A percentile compares a stretch with the other conserved stretches of the same genome.
phyloP scores from a whole-genome alignment of 345 rosid genomes.

The Camelina hispida region DNA sequence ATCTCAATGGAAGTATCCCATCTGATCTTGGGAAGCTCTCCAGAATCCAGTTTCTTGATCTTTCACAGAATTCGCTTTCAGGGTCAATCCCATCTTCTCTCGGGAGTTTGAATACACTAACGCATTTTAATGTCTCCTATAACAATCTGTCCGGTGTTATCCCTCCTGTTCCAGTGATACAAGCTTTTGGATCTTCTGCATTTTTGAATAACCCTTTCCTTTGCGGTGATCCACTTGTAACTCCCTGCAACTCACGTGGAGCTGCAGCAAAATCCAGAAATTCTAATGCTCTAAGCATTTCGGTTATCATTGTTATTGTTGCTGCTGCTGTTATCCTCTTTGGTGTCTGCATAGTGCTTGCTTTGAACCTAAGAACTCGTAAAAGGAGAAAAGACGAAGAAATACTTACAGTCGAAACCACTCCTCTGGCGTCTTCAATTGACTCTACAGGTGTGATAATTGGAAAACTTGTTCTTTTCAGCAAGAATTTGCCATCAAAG shows the following conservation, averaged over 20 bases:
- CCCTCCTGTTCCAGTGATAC: conserved; percentile 57
- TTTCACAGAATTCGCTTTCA: conserved; percentile 73
- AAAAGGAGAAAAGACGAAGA: conserved; percentile 55
- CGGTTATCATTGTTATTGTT: conserved; percentile 81
- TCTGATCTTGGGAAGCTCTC: conserved; percentile 63
- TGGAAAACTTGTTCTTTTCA: conserved; percentile 91
- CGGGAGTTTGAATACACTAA: conserved; percentile 56
- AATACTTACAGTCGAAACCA: conserved; percentile 67
- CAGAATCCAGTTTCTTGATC: conserved; percentile 63
- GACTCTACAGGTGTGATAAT: conserved; percentile 72
- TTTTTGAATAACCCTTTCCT: conserved; percentile 74
- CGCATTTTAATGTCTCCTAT: conserved; percentile 69
- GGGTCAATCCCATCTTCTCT: conserved; percentile 79
- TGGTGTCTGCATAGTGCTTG: conserved; percentile 78
- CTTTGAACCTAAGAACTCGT: conserved; percentile 83
- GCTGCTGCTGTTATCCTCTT: conserved; percentile 83
- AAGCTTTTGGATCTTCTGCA: conserved; percentile 68
- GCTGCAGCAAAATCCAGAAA: conserved; percentile 43
- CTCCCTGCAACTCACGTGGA: conserved; percentile 56
- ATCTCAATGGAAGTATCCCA: conserved; percentile 77
- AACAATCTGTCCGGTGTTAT: conserved; percentile 78
- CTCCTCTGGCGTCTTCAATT: conserved; percentile 69
- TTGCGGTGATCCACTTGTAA: conserved; percentile 76
- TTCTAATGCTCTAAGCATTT: conserved; percentile 63
- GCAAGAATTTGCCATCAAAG: conserved; percentile 88